Conservation (phyloP, 1,284 basidiomycete species). For the Cryptococcus wingfieldii region DNA sequence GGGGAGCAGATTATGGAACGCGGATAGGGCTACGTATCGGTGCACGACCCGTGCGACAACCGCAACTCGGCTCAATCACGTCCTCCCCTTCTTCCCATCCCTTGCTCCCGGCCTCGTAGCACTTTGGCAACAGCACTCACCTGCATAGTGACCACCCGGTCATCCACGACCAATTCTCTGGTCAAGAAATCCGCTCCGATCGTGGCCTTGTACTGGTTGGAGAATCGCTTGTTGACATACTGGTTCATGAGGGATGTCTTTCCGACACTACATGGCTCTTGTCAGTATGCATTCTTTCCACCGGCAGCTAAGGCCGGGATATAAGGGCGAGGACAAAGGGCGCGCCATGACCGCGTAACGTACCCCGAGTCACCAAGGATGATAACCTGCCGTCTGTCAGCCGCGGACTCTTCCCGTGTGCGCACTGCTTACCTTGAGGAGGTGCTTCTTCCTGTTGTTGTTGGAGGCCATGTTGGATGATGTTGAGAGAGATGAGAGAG, state of each 20-base stretch:
- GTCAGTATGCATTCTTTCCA: too few species aligned
- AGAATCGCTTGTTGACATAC: conserved; percentile 99
- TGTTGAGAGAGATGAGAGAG: not conserved
- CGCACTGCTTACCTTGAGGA: conserved; percentile 73
- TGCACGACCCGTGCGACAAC: too few species aligned
- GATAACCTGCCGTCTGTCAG: conserved; percentile 66
- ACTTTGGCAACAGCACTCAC: conserved; percentile 51
- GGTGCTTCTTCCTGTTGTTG: conserved; percentile 59
- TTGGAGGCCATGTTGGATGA: conserved; percentile 51
- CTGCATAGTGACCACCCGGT: conserved; percentile 98
- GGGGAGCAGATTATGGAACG: not conserved
- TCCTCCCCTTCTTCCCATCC: not conserved
- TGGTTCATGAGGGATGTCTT: conserved; percentile 99
- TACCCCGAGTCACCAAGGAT: conserved; percentile 97
- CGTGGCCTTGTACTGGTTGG: conserved; percentile 98
- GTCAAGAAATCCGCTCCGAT: conserved; percentile 78
- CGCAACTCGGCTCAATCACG: not conserved
- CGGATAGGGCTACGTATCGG: not conserved
- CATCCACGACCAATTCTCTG: conserved; percentile 98
- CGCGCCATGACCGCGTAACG: conserved; percentile 42
- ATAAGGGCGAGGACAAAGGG: not conserved
- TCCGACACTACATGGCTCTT: conserved; percentile 67
- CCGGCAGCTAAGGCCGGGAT: not conserved
- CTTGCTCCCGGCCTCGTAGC: not conserved
- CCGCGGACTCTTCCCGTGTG: not conserved